A percentile compares a stretch with the other conserved stretches of the same genome.
Conservation (phyloP, 163 green algal genomes). For the Scenedesmus sp. region DNA sequence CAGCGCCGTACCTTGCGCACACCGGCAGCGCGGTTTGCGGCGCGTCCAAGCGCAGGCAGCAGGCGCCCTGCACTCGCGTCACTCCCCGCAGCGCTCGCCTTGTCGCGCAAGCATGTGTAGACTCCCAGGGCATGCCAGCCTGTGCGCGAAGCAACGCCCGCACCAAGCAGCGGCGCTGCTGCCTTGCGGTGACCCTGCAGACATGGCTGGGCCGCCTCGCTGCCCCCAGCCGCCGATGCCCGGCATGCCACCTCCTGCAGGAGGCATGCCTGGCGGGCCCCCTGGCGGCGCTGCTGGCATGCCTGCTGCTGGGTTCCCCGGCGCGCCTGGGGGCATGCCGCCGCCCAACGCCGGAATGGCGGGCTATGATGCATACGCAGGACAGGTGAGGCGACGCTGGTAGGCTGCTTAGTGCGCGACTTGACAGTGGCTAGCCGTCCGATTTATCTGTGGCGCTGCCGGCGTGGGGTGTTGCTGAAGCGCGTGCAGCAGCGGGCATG, state of each 20-base stretch:
- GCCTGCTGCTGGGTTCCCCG: neutral
- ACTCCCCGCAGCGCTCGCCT: neutral
- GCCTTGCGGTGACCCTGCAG: neutral
- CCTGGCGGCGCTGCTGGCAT: neutral
- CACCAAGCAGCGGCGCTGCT: neutral
- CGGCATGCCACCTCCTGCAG: neutral
- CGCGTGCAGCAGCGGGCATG: no score
- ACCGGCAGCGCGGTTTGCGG: no score
- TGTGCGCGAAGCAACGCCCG: neutral
- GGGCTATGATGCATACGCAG: constrained; percentile 21
- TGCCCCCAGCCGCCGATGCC: neutral
- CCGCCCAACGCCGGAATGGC: neutral
- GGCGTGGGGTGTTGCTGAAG: no score
- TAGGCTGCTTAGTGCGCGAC: neutral
- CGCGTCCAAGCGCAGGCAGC: neutral
- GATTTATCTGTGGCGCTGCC: no score
- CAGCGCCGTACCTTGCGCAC: no score
- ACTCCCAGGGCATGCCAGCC: neutral
- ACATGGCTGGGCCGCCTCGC: neutral
- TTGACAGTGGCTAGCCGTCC: neutral
- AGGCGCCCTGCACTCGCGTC: neutral
- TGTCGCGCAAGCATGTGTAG: neutral
- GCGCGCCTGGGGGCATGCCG: neutral
- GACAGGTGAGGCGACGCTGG: neutral
- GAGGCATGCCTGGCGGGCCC: neutral